phyloP scores from a whole-genome alignment of 768 basidiomycete species.

The Boletales sp. region DNA sequence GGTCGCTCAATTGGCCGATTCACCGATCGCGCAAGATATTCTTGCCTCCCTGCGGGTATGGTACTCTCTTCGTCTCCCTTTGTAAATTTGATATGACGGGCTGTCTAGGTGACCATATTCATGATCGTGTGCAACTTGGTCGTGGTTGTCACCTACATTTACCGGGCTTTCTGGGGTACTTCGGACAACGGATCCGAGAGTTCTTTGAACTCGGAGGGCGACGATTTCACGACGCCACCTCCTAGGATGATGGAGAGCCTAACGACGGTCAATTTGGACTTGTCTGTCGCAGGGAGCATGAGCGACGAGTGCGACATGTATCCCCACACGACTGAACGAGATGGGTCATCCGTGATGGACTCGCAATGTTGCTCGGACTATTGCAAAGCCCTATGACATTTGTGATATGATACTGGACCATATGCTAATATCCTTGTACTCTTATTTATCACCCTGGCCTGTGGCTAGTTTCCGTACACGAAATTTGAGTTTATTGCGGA shows the following conservation, averaged over 20 bases:
- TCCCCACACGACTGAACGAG: too few relatives aligned
- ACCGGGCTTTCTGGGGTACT: background rate
- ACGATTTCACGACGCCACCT: conserved; percentile 10
- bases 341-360: too few relatives aligned
- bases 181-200: background rate
- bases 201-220: background rate
- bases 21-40: background rate
- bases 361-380: too few relatives aligned
- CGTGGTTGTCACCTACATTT: conserved; percentile 1
- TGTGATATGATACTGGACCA: too few relatives aligned
- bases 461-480: too few relatives aligned
- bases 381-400: too few relatives aligned
- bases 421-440: too few relatives aligned
- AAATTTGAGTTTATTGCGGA: too few relatives aligned
- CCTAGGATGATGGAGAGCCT: background rate
- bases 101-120: background rate
- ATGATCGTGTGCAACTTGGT: background rate
- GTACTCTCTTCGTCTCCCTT: background rate
- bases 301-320: background rate
- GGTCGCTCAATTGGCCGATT: background rate
- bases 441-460: too few relatives aligned
- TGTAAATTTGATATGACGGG: background rate
- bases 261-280: conserved; percentile 9
- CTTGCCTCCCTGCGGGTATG: background rate
- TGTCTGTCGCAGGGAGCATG: background rate